Evolutionary conservation across 192 early-diverging fungal species (phyloP).

Genomic region (Mortierella hygrophila): DNA sequence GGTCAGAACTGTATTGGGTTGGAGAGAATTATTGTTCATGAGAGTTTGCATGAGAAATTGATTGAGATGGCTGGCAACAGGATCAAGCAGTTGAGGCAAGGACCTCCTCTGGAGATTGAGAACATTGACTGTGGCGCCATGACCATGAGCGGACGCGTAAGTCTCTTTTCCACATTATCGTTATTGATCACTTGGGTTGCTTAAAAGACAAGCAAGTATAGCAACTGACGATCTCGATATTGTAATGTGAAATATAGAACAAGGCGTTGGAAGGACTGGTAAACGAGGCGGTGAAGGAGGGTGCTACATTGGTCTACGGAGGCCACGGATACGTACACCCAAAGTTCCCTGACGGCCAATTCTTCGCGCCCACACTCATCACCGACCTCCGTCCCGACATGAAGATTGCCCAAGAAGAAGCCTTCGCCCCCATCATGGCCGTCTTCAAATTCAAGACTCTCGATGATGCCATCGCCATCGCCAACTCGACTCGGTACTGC

Average conservation of each 20-base stretch:
- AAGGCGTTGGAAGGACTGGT: constrained; percentile 74
- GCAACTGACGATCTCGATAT: neutral
- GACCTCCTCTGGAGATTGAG: constrained; percentile 75
- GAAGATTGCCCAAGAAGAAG: constrained; percentile 81
- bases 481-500: constrained; percentile 80
- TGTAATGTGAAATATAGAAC: constrained; percentile 41
- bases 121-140: constrained; percentile 87
- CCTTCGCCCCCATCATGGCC: constrained; percentile 87
- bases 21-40: constrained; percentile 86
- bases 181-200: neutral
- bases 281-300: constrained; percentile 81
- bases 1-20: constrained; percentile 94
- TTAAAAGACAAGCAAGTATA: neutral
- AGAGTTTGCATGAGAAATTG: constrained; percentile 73
- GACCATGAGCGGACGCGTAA: constrained; percentile 78
- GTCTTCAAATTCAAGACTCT: constrained; percentile 78
- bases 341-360: constrained; percentile 79
- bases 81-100: constrained; percentile 75
- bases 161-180: constrained; percentile 14
- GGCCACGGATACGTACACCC: constrained; percentile 80
- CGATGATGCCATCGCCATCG: constrained; percentile 75
- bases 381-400: constrained; percentile 82
- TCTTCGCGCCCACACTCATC: constrained; percentile 85
- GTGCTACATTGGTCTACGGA: constrained; percentile 79
- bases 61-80: constrained; percentile 71